Base-by-base conservation (phyloP, 305 asterid genomes). In the Stenogyne calaminthoides region DNA sequence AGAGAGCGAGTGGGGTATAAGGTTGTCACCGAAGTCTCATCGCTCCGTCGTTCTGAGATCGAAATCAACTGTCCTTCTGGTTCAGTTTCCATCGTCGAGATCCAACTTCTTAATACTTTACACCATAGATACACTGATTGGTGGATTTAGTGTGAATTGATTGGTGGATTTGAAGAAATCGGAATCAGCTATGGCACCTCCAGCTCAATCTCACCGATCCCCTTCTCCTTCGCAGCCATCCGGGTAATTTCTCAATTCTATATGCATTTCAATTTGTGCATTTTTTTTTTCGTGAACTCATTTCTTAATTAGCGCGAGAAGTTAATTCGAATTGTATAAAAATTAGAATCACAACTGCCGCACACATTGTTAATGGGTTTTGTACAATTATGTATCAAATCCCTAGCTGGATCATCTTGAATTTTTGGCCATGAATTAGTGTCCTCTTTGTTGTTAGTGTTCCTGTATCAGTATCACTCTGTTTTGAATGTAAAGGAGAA, bases 211-310 rank as follows among this genome's bases (percentile, higher is more conserved):
- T 75, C 85, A 87, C 37, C 89, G 98, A 87, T 89, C 97, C 65
- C 82, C 94, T 79, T 92, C 99, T 56, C 96, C 99, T 69, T 95
- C 99, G 83, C 99, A 95, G 79, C 99, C 99, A 4, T 95, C 99
- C 36, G 96, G 97, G 97, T 91, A 78, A 16, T 37, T 22, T 74
- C 16, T 58, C 63, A 7, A 59, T 67, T 74, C 67, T 54, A 9
- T 64, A 4, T 64, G 3, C 25, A 0, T 67, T 16, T 18, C 29
- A 14, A 2, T 44, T 0, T 34, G 7, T 58, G 36, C 7, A 5
- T 12, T 72, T n/a, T 36, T n/a, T 36, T 63, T 1, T 34, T 72
- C 22, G 27, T 54, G 46, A 58, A 22, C 39, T 19, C 6, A 27
- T 71, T 49, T 54, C 52, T 16, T 69, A 46, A 39, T 39, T 67